Evolutionary conservation across 1,139 yeast genomes (phyloP), one percentile per base, ranked within the genome.

Genomic region (Meyerozyma athensensis): DNA sequence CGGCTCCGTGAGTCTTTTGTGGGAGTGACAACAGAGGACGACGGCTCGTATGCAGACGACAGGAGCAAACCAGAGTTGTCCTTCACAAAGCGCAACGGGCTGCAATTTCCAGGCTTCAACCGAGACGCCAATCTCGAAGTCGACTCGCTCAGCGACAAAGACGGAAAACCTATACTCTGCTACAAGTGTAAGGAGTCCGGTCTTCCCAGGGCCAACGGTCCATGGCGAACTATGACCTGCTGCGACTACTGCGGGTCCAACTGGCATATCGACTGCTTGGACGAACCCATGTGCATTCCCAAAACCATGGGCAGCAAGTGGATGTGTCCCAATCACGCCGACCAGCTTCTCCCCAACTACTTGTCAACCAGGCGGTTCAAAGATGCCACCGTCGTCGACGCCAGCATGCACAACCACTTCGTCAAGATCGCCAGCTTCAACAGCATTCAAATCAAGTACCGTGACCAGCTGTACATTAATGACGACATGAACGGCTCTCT

Each of bases 271-370:
- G 97, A 92, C 59, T 92, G 98, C 58, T 60, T 92, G 9, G 71
- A 72, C 33, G 85, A 86, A 7, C 96, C 96, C 2, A 61, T 86
- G 50, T 72, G 85, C 17, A 71, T 82, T 6, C 77, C 83, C n/a
- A 86, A 87, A 52, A 78, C 85, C 18, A 61, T 87, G 30, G 94
- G 95, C 1, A 72, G 75, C 31, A 86, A 86, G 54, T 92, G 98
- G 98, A 80, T 79, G 60, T 92, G 98, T 56, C 98, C 97, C 0
- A 80, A 86, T 49, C 98, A 92, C 59, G 76, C 79, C 10, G 86
- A 79, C 34, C 71, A 73, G 35, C 62, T 81, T 7, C 52, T 77
- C 4, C 74, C 73, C 3, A 45, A 41, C 16, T 40, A 42, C 38
- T 39, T 38, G 35, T 52, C 48, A 22, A 32, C 46, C 23, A 50